A percentile compares a stretch with the other conserved stretches of the same genome.
Conservation (phyloP, 164 flowering plant species). For the Stephania yunnanensis region DNA sequence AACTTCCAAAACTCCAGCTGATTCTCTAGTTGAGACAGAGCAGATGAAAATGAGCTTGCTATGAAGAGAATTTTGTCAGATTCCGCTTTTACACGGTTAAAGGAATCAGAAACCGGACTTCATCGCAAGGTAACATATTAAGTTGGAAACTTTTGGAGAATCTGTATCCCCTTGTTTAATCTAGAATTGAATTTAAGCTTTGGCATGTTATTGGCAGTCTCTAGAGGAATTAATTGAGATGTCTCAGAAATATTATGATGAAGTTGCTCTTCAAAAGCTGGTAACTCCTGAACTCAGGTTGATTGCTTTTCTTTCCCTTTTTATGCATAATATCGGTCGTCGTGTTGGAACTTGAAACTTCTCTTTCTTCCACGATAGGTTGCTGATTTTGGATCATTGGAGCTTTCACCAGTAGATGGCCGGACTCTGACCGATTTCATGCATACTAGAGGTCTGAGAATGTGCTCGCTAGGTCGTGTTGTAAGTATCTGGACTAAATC, state of each 20-base stretch:
- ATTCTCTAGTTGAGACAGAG: slow-evolving; percentile 34
- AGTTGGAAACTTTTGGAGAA: background rate
- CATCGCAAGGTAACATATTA: slow-evolving; percentile 61
- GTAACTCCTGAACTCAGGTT: slow-evolving; percentile 31
- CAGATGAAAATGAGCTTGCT: slow-evolving; percentile 47
- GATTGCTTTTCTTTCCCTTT: background rate
- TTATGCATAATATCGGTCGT: background rate
- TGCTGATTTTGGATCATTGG: slow-evolving; percentile 98
- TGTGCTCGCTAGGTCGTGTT: slow-evolving; percentile 94
- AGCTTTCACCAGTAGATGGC: slow-evolving; percentile 99
- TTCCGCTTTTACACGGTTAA: slow-evolving; percentile 69
- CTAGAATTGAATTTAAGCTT: slow-evolving; percentile 20
- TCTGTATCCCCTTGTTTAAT: background rate
- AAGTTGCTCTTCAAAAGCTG: slow-evolving; percentile 94
- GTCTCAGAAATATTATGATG: slow-evolving; percentile 84
- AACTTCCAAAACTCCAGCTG: slow-evolving; percentile 26
- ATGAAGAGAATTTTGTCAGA: slow-evolving; percentile 57
- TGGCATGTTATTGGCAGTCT: slow-evolving; percentile 49
- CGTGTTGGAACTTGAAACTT: slow-evolving; percentile 7
- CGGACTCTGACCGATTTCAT: slow-evolving; percentile 96
- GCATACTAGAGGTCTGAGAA: slow-evolving; percentile 98
- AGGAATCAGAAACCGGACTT: slow-evolving; percentile 89
- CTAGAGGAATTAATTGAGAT: slow-evolving; percentile 64
- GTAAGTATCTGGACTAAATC: slow-evolving; percentile 39
- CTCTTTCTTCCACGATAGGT: slow-evolving; percentile 44